Evolutionary conservation across 2,329 filamentous ascomycete genomes (phyloP), one percentile per base, ranked within the genome.

Genomic region (Nemania sp.): DNA sequence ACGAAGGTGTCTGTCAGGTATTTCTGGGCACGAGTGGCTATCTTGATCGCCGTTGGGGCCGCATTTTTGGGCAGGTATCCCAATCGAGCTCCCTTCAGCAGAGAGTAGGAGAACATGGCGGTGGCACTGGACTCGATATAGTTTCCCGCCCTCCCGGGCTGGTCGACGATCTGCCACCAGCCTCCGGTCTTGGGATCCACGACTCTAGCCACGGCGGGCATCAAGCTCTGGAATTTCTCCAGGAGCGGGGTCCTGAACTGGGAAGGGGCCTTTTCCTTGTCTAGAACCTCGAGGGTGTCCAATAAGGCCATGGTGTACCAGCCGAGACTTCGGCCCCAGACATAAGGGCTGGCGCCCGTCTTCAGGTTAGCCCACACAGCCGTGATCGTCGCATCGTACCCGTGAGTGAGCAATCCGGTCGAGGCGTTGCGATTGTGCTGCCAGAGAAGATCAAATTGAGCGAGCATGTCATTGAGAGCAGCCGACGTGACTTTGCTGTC

Each of bases 111-210:
- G 61, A 77, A 68, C 74, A 77, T 75, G 32, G 74, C 73, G 2
- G 65, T 73, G 18, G 65, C 72, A 56, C 74, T 76, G 20, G 72
- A 73, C 68, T 77, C 75, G 59, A 77, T 73, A 57, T 76, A 77
- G 59, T 77, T 77, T 9, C 71, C 71, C 39, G 58, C 64, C 12
- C 53, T 54, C 0, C 61, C 57, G 6, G 66, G 63, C 54, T 65
- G 59, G 54, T 72, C 70, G 15, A 78, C 65, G n/a, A 78, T 64
- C 61, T 76, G 71, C 74, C 75, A 78, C 76, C 75, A 78, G 17
- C 69, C 73, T 5, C 74, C 73, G 1, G 73, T 73, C 17, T 42
- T 42, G 48, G 64, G 52, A 47, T 74, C 72, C 21, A 62, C 72
- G 17, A 69, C 68, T 4, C 47, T 47, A 7, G 71, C 35, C 2